Evolutionary conservation across 169 alveolate species (phyloP), one percentile per base, ranked within the genome.

Genomic region (Plasmodium relictum): DNA sequence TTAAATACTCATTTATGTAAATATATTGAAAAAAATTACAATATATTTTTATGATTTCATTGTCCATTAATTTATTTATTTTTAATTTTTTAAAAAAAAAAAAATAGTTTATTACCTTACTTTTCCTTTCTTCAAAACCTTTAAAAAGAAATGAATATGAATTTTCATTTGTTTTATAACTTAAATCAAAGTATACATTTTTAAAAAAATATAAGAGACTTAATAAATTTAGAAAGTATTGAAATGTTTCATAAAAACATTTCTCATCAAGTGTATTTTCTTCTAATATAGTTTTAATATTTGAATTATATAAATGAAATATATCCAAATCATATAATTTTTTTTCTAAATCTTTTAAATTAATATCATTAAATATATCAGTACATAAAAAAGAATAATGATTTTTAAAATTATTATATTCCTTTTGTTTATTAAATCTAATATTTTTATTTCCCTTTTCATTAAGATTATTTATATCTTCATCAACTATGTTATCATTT

Each of bases 121-220:
- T 78, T 65, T 78, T 78, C 48, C 89, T 78, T 58, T 78, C 89
- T 78, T 78, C 89, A 42, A 78, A 78, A n/a, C 89, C 89, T 78
- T 78, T 78, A 65, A 78, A 78, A 9, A 78, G 71, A 78, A 78
- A 78, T 5, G 89, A 78, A 69, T 78, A 78, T 2, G 89, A 78
- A 78, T 78, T 78, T 31, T 78, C 89, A 65, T 78, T 78, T 70
- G 89, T 63, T 42, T 66, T 78, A 70, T 78, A 78, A 18, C 50
- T 78, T 50, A 78, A 56, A 37, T 78, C 89, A 42, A 78, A 78
- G 54, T 78, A 78, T 37, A 78, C 18, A 62, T 78, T 78, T 78
- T 78, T 78, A 63, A 78, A 78, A 78, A 78, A 78, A 65, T 78
- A 78, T 42, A 78, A 78, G 37, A 78, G 41, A 16, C 89, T 63